Evolutionary conservation across 2,329 filamentous ascomycete species (phyloP), one percentile per base, ranked within the genome.

Genomic region (Lojkania enalia): DNA sequence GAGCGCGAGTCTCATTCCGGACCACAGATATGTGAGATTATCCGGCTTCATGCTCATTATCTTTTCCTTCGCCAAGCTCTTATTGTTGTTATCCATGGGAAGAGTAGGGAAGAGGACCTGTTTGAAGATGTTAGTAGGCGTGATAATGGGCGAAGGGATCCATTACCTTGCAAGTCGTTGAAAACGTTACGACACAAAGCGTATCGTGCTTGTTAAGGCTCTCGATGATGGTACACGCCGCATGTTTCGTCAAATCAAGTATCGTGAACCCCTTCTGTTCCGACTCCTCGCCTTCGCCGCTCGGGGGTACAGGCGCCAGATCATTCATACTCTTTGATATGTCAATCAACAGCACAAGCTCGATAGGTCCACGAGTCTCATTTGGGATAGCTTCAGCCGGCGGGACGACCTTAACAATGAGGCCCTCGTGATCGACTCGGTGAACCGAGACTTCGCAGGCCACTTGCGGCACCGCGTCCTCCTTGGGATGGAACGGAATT

Each of bases 181-280:
- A 44, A 30, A 44, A 44, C 13, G 35, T 44, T 44, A 44, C 41
- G 5, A 44, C 20, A 20, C 35, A 44, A 18, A 44, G 41, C 19
- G 41, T 44, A 44, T 44, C 35, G 20, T 44, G 35, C 41, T 44
- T 31, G 20, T 44, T 44, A 20, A 44, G 37, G 18, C 38, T 40
- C 38, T 40, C 18, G 15, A 19, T 20, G 23, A 40, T 7, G 38
- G 42, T 45, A 42, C 37, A 45, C 27, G 25, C 42, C 6, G 21
- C 25, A 42, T 45, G 25, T 33, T 42, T 45, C n/a, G 25, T 45
- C 19, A 45, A 23, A 21, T 45, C 25, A 9, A 45, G 42, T 23
- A 45, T 37, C 37, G 37, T 45, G 16, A 45, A 45, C 38, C 42
- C 42, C 36, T 45, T 45, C 27, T 45, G 25, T 33, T 42, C 42